These are phyloP conservation scores for Euphorbia pulcherrima DNA, from an alignment of 345 rosid genomes.

Conservation along the genomic window DNA sequence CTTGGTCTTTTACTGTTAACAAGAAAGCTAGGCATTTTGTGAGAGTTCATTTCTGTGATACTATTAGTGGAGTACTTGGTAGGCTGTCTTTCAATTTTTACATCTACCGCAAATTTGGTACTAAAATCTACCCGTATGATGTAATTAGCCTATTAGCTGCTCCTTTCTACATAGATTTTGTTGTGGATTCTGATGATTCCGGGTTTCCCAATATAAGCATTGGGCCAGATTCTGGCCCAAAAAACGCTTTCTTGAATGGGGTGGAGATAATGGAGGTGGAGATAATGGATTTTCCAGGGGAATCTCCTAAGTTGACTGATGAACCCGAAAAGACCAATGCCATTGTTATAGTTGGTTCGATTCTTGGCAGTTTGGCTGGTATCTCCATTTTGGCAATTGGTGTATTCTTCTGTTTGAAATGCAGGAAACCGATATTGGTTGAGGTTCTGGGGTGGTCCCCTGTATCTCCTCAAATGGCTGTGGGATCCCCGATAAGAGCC, in stretches of 20 bases:
- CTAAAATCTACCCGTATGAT: constrained; percentile 17
- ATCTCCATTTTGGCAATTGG: constrained; percentile 27
- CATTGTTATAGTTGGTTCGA: constrained; percentile 24
- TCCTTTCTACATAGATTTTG: constrained; percentile 45
- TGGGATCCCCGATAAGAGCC: constrained; percentile 18
- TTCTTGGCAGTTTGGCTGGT: constrained; percentile 27
- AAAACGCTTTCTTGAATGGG: constrained; percentile 44
- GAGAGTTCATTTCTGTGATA: constrained; percentile 57
- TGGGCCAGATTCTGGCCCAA: not conserved
- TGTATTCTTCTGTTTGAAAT: constrained; percentile 14
- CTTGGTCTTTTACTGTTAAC: constrained; percentile 46
- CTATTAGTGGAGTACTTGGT: constrained; percentile 1
- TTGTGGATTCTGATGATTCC: constrained; percentile 39
- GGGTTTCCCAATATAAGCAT: constrained; percentile 36
- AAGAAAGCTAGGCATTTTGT: constrained; percentile 37
- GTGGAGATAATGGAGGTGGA: too few species aligned
- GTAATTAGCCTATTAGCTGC: rapidly evolving
- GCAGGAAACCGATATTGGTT: constrained; percentile 27
- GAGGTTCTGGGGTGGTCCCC: constrained; percentile 30
- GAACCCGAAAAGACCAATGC: not conserved
- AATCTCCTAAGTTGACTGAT: not conserved
- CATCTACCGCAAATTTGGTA: constrained; percentile 23
- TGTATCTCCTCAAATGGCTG: constrained; percentile 6
- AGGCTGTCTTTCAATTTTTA: constrained; percentile 30
- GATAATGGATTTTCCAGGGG: constrained; percentile 38